Conservation (phyloP, 352 stramenopile genomes). For the Blastocystis sp. region DNA sequence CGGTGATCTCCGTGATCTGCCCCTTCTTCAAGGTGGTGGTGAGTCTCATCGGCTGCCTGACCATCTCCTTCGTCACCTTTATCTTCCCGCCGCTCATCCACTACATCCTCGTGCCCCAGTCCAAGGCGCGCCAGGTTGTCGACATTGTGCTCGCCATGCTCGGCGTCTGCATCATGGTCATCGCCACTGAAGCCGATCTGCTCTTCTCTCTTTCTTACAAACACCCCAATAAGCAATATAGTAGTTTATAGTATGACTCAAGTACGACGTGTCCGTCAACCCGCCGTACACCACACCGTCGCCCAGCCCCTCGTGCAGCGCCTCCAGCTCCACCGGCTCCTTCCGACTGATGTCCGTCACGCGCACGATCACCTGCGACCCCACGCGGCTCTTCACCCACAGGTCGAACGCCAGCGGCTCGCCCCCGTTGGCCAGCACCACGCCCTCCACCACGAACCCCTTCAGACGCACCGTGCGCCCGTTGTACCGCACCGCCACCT, state of each 20-base stretch:
- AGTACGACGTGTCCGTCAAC: not conserved
- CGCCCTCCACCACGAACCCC: conserved; percentile 23
- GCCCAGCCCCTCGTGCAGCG: conserved; percentile 8
- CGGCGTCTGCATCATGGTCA: conserved; percentile 58
- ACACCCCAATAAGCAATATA: conserved; percentile 42
- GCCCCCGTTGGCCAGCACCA: not conserved
- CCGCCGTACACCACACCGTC: conserved; percentile 26
- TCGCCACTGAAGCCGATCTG: conserved; percentile 42
- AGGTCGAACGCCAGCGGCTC: not conserved
- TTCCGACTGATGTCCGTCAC: conserved; percentile 42
- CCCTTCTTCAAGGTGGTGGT: conserved; percentile 65
- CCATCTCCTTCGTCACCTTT: conserved; percentile 67
- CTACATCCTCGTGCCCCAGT: conserved; percentile 53
- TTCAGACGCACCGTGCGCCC: not conserved
- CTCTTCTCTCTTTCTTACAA: not conserved
- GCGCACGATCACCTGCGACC: conserved; percentile 47
- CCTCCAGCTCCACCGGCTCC: not conserved
- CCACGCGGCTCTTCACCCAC: conserved; percentile 2
- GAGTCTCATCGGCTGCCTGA: conserved; percentile 61
- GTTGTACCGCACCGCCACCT: conserved; percentile 20
- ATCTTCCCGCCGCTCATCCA: conserved; percentile 68
- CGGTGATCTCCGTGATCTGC: conserved; percentile 55
- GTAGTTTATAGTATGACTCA: conserved; percentile 20
- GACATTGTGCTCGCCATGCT: conserved; percentile 60
- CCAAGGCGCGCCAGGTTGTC: conserved; percentile 20